Evolutionary conservation across 352 stramenopile genomes (phyloP).

Genomic region (Phytopythium sindhum): DNA sequence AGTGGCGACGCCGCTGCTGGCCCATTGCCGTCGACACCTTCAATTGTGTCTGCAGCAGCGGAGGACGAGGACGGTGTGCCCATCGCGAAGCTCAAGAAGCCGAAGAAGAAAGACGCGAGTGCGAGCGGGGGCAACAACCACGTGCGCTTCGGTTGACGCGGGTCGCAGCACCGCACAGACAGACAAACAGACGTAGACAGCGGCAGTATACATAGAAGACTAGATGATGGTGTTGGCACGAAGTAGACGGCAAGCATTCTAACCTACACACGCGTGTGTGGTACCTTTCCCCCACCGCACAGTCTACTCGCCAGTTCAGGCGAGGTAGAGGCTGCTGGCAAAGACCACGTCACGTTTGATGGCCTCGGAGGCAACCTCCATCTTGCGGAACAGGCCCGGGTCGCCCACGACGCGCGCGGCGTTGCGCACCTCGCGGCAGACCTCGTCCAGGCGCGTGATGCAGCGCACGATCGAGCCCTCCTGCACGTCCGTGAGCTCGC

Average conservation of each 20-base stretch:
- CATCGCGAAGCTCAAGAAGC: background rate
- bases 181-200: background rate
- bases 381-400: slow-evolving; percentile 95
- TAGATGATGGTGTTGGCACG: background rate
- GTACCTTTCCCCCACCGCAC: background rate
- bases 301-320: slow-evolving; percentile 21
- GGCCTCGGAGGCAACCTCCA: slow-evolving; percentile 94
- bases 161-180: too few relatives aligned
- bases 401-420: slow-evolving; percentile 94
- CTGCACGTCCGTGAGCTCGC: slow-evolving; percentile 94
- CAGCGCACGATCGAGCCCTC: slow-evolving; percentile 97
- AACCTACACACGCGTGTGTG: too few relatives aligned
- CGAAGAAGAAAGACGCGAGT: slow-evolving; percentile 10
- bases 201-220: slow-evolving; percentile 4
- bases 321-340: slow-evolving; percentile 94
- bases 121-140: background rate
- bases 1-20: background rate
- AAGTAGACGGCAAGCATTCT: slow-evolving; percentile 2
- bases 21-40: background rate
- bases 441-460: slow-evolving; percentile 97
- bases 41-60: slow-evolving; percentile 1
- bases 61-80: background rate
- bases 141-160: background rate
- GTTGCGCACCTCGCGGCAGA: slow-evolving; percentile 97
- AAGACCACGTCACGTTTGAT: slow-evolving; percentile 99